These are phyloP conservation scores for Isoetes taiwanensis DNA, from an alignment of 75 land plant species.

Conservation along the genomic window DNA sequence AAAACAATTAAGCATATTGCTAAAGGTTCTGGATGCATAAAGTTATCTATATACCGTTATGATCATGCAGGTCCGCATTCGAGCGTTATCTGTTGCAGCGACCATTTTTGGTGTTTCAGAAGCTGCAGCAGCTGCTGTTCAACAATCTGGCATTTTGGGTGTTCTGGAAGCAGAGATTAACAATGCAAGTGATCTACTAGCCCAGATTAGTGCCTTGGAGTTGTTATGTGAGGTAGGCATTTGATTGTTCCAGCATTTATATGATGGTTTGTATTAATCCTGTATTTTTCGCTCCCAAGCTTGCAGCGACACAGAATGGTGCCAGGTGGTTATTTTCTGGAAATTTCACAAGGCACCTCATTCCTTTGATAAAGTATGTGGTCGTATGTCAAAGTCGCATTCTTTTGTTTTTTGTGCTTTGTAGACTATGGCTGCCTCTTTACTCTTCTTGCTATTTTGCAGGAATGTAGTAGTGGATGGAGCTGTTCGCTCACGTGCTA, in stretches of 20 bases:
- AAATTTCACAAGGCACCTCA: slow-evolving; percentile 35
- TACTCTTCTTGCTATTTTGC: background rate
- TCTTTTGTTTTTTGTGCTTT: background rate
- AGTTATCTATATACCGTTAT: background rate
- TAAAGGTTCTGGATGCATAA: background rate
- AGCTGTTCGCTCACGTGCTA: slow-evolving; percentile 43
- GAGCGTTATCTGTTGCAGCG: slow-evolving; percentile 44
- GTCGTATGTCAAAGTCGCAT: background rate
- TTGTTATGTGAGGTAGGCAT: slow-evolving; percentile 54
- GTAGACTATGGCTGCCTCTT: background rate
- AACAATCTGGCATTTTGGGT: slow-evolving; percentile 38
- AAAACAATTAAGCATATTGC: background rate
- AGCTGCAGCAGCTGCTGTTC: slow-evolving; percentile 44
- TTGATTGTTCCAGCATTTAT: background rate
- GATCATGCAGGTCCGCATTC: slow-evolving; percentile 40
- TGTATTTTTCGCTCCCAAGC: slow-evolving; percentile 15
- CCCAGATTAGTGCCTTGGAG: slow-evolving; percentile 53
- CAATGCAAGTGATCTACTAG: slow-evolving; percentile 46
- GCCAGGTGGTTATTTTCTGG: slow-evolving; percentile 38
- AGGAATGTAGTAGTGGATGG: slow-evolving; percentile 31
- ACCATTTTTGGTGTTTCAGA: slow-evolving; percentile 52
- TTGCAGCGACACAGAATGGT: slow-evolving; percentile 45
- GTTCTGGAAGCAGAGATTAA: slow-evolving; percentile 50
- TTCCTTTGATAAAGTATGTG: slow-evolving; percentile 35
- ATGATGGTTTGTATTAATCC: background rate